Conservation (phyloP, 805 yeast genomes). For the Cyberlindnera galapagoensis region DNA sequence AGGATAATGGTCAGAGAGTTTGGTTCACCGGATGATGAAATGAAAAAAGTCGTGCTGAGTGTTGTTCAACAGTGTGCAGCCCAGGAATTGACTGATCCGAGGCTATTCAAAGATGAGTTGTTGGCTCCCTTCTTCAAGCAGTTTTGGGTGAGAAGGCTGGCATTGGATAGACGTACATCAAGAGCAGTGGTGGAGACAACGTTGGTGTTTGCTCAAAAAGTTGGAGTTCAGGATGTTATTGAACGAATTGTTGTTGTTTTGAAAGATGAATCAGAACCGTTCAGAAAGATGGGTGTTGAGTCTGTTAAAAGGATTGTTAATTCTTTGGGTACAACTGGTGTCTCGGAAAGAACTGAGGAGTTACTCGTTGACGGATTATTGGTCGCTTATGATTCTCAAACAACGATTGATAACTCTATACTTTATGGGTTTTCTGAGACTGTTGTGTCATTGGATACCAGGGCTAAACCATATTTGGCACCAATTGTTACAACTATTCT, state of each 20-base stretch:
- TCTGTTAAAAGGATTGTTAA: constrained; percentile 52
- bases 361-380: constrained; percentile 74
- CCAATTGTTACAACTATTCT: constrained; percentile 67
- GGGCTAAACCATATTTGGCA: constrained; percentile 67
- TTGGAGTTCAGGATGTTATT: constrained; percentile 58
- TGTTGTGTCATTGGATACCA: constrained; percentile 50
- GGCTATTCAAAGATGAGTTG: constrained; percentile 44
- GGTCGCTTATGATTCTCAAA: constrained; percentile 77
- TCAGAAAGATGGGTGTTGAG: constrained; percentile 72
- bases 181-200: constrained; percentile 70
- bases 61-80: constrained; percentile 64
- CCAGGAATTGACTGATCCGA: constrained; percentile 48
- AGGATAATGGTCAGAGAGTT: constrained; percentile 65
- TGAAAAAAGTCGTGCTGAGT: constrained; percentile 65
- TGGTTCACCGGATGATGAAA: constrained; percentile 78
- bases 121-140: constrained; percentile 55
- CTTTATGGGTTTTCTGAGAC: constrained; percentile 61
- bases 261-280: constrained; percentile 79
- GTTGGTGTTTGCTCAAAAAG: constrained; percentile 53
- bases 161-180: constrained; percentile 54
- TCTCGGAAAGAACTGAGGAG: constrained; percentile 54
- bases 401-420: constrained; percentile 45
- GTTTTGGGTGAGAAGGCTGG: constrained; percentile 82
- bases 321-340: constrained; percentile 47
- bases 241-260: constrained; percentile 51